Percentiles rank a stretch among this genome's conserved stretches.
These are phyloP conservation scores for Drechslerella coelobrocha DNA, from an alignment of 2,329 filamentous ascomycete species.

Conservation along the genomic window DNA sequence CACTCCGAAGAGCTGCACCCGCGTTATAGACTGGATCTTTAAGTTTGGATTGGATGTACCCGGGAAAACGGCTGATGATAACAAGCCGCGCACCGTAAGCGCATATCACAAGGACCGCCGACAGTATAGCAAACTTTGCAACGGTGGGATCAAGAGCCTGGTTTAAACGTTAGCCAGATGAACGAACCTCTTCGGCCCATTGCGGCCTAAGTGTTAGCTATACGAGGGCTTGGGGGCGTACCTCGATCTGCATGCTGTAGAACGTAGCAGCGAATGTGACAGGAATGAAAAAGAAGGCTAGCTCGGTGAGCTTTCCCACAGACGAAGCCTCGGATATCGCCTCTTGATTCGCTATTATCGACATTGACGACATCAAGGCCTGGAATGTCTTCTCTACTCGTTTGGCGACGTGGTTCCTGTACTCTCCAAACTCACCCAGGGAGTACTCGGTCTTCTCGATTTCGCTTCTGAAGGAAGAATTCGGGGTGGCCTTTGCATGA, in stretches of 20 bases:
- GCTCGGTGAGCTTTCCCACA: conserved; percentile 59
- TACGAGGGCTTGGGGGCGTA: too few species aligned
- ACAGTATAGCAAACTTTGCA: not conserved
- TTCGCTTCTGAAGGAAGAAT: too few species aligned
- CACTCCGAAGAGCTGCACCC: not conserved
- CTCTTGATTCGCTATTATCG: conserved; percentile 56
- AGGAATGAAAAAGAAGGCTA: conserved; percentile 62
- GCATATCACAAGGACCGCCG: not conserved
- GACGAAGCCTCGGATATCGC: conserved; percentile 57
- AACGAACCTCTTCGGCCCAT: not conserved
- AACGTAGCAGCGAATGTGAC: conserved; percentile 59
- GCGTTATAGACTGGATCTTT: not conserved
- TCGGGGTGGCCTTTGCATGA: too few species aligned
- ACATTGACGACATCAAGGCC: conserved; percentile 58
- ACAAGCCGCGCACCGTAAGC: conserved; percentile 4
- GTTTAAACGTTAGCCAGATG: not conserved
- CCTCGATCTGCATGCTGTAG: conserved; percentile 61
- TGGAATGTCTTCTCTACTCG: conserved; percentile 15
- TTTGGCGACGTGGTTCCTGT: not conserved
- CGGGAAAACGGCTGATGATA: conserved; percentile 2
- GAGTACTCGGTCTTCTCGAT: too few species aligned
- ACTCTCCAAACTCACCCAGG: too few species aligned
- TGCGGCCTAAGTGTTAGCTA: too few species aligned
- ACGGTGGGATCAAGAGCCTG: not conserved
- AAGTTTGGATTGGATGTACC: conserved; percentile 1